phyloP scores from a whole-genome alignment of 805 yeast species.

The Starmera dryadoides region DNA sequence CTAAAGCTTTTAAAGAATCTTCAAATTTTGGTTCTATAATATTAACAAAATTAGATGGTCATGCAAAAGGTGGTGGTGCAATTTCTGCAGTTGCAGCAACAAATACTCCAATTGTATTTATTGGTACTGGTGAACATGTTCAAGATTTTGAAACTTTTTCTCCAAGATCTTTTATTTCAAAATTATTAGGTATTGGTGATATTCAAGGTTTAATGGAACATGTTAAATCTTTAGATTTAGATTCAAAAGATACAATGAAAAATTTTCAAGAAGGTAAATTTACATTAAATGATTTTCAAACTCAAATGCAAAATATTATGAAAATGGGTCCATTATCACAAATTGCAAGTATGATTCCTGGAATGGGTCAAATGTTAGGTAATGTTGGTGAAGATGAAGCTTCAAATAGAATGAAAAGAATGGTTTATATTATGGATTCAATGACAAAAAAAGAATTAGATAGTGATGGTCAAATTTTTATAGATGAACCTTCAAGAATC shows the following conservation, averaged over 20 bases:
- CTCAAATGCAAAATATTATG: conserved; percentile 90
- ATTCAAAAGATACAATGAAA: conserved; percentile 85
- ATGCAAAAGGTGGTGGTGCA: conserved; percentile 99
- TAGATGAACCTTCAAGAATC: conserved; percentile 76
- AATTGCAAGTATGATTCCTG: conserved; percentile 93
- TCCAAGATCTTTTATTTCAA: conserved; percentile 85
- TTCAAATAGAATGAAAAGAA: conserved; percentile 70
- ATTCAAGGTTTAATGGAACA: conserved; percentile 91
- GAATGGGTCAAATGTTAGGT: conserved; percentile 77
- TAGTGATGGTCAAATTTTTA: conserved; percentile 77
- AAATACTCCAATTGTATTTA: conserved; percentile 87
- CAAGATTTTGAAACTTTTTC: conserved; percentile 88
- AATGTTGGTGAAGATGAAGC: conserved; percentile 93
- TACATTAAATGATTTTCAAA: conserved; percentile 84
- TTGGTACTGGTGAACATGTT: conserved; percentile 98
- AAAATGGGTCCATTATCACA: conserved; percentile 96
- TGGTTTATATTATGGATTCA: conserved; percentile 90
- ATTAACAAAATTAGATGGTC: conserved; percentile 96
- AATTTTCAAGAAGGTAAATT: conserved; percentile 93
- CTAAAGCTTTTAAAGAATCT: conserved; percentile 88
- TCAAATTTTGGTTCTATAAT: conserved; percentile 93
- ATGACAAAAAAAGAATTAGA: conserved; percentile 92
- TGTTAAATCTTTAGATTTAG: conserved; percentile 78
- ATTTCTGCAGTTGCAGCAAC: conserved; percentile 98
- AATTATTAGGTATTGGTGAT: conserved; percentile 91